Evolutionary conservation across 257 asterid species (phyloP), one percentile per base, ranked within the genome.

Genomic region (Gynochthodes officinalis): DNA sequence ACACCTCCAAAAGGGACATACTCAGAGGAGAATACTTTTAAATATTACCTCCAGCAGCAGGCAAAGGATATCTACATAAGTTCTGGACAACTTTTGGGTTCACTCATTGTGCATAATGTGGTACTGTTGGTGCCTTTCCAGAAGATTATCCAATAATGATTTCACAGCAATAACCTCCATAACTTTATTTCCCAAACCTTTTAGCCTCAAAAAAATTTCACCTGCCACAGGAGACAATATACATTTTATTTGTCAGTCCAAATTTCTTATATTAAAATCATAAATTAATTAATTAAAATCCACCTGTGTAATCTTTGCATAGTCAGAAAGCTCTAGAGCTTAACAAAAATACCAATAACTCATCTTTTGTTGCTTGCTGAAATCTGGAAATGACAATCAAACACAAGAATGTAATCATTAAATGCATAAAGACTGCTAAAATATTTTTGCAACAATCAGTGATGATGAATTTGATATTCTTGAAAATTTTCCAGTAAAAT

Each of bases 1-100:
- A 65, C 62, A 65, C 42, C 25, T 37, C 42, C 70, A 64, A 48
- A 73, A 43, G 58, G 58, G 37, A 69, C 76, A 71, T 52, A 7
- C 32, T 28, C 42, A 77, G 4, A 16, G 21, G 9, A 4, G 63
- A 50, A 73, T 30, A 80, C 16, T 35, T 39, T 53, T 40, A 58
- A 76, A 72, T 39, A 46, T 69, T 79, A 95, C 99, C 93, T 95
- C 97, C 73, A 95, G 80, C 54, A 95, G 79, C 75, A 91, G 87
- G 82, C 95, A 91, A 72, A 90, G 78, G 69, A 84, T 81, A 74
- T 80, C 81, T 73, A 89, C 85, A 80, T 95, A 98, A 77, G 25
- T 79, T 65, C 75, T 82, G 28, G 91, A 82, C 86, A 95, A 78
- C 75, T 82, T 80, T 32, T 73, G 75, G 68, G 76, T 52, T 40